phyloP scores from a whole-genome alignment of 148 eudicot genomes.

The Spergularia marina region DNA sequence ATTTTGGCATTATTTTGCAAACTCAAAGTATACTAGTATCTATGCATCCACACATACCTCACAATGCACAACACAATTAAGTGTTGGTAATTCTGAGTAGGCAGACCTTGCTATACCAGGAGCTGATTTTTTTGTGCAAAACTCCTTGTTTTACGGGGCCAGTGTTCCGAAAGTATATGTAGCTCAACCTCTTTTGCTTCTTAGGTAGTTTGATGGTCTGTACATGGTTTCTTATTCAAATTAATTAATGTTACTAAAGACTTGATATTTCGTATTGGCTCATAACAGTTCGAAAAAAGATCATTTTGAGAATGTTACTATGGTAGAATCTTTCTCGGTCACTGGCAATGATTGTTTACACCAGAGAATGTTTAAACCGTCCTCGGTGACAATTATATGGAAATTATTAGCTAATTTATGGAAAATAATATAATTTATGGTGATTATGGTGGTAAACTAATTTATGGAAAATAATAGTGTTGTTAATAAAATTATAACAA shows the following conservation, averaged over 20 bases:
- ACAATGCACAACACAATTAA: not conserved
- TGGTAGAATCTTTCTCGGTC: too few species aligned
- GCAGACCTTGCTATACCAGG: not conserved
- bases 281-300: not conserved
- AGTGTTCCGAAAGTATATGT: not conserved
- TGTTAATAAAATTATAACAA: too few species aligned
- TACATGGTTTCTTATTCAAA: conserved; percentile 11
- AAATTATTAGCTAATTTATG: too few species aligned
- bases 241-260: not conserved
- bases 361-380: too few species aligned
- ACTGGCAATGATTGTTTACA: too few species aligned
- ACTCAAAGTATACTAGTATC: not conserved
- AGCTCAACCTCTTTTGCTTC: not conserved
- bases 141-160: conserved; percentile 11
- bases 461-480: too few species aligned
- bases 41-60: conserved; percentile 12
- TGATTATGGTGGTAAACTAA: too few species aligned
- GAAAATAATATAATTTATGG: too few species aligned
- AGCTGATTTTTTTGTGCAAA: conserved; percentile 24
- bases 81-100: conserved; percentile 6
- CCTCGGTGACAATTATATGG: too few species aligned
- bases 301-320: too few species aligned
- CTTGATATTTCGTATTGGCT: not conserved
- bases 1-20: conserved; percentile 16
- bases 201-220: not conserved